These are phyloP conservation scores for Aspergillus tubingensis DNA, from an alignment of 2,329 filamentous ascomycete genomes.

Conservation along the genomic window DNA sequence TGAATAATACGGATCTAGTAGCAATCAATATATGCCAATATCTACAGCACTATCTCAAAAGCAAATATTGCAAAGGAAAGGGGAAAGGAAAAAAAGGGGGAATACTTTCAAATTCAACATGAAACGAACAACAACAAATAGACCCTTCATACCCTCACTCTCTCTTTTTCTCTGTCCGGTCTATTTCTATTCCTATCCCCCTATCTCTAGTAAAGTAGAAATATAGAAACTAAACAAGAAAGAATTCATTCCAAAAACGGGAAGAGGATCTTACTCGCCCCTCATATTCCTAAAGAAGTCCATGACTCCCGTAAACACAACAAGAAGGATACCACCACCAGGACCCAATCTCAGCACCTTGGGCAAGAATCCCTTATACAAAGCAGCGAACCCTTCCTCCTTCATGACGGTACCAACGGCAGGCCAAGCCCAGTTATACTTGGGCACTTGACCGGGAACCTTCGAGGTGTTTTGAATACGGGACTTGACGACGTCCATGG, in stretches of 20 bases:
- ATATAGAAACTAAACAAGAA: slow-evolving; percentile 3
- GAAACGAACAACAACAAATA: too few relatives aligned
- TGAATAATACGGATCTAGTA: too few relatives aligned
- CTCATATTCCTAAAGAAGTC: slow-evolving; percentile 84
- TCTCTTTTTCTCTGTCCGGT: too few relatives aligned
- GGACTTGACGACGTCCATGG: slow-evolving; percentile 96
- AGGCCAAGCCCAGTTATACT: slow-evolving; percentile 99
- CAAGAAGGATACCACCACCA: slow-evolving; percentile 62
- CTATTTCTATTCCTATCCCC: slow-evolving; percentile 6
- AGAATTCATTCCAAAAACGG: background rate
- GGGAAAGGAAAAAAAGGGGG: too few relatives aligned
- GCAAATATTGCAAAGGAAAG: too few relatives aligned
- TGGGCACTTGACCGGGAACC: slow-evolving; percentile 76
- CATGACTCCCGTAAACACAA: slow-evolving; percentile 54
- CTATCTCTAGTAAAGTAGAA: background rate
- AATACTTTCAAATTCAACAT: too few relatives aligned
- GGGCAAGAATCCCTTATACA: slow-evolving; percentile 97
- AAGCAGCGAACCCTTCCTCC: slow-evolving; percentile 86
- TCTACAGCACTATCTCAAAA: too few relatives aligned
- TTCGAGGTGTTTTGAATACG: slow-evolving; percentile 93
- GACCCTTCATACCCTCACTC: too few relatives aligned
- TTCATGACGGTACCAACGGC: slow-evolving; percentile 81
- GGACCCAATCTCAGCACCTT: slow-evolving; percentile 83
- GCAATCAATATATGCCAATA: too few relatives aligned
- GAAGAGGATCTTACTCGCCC: slow-evolving; percentile 26